Base-by-base conservation (phyloP, 2,329 filamentous ascomycete genomes). In the Seiridium unicorne region DNA sequence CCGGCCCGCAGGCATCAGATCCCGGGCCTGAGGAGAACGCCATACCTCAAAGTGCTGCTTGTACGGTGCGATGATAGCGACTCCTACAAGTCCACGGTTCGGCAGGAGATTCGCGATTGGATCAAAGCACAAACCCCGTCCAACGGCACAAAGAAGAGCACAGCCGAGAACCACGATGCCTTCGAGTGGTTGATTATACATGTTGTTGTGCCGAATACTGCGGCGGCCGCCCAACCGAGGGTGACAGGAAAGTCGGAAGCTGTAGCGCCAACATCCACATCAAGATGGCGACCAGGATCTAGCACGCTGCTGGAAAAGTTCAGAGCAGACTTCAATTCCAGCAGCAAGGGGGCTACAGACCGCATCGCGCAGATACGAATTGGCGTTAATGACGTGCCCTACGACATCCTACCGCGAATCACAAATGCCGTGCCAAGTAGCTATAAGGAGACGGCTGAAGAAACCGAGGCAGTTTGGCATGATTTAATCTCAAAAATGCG, bases 1-100 rank as follows among this genome's bases (percentile, higher is more conserved):
- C 77, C 68, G 64, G 83, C 85, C 63, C 86, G 94, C 53, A 85
- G 95, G 55, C 95, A 99, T 72, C 95, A 99, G 72, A 98, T 99
- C 58, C 95, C 95, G 1, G 96, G 95, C 3, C 78, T 99, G 59
- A 89, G 94, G 44, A 91, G 92, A 63, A 98, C 94, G 0, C 93
- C 96, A 0, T 99, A 99, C 73, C 81, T 99, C 61, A 98, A 97
- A 73, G 79, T 99, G 5, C 89, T 93, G 60, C 79, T 99, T 2
- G 83, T 99, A 57, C 86, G 93, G 70, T 98, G 95, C 76, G 95
- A 98, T 77, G 95, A 99, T 72, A 96, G 93, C 69, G 96, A 99
- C 53, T 87, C 87, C 7, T 99, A 99, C 81, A 98, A 97, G 75
- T 80, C 85, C 1, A 86, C 86, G 10, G 88, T 91, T 5, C 85